Evolutionary conservation across 208 protist species (phyloP).

Genomic region (Crithidia sp.): DNA sequence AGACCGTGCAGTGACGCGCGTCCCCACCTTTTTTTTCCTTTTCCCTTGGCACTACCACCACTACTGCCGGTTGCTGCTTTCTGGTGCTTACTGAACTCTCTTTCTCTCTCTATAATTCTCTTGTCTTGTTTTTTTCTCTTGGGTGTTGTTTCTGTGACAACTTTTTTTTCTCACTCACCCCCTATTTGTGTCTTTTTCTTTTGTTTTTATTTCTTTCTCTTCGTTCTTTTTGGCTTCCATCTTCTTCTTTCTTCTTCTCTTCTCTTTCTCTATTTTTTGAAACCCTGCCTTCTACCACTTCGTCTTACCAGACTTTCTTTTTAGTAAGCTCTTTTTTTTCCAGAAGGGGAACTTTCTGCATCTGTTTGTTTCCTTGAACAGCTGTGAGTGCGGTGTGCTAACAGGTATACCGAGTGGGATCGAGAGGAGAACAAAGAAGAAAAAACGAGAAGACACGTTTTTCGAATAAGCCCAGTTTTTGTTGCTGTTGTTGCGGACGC

Average conservation of each 20-base stretch:
- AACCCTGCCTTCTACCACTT: neutral
- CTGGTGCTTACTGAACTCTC: neutral
- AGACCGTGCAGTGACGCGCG: neutral
- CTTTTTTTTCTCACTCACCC: neutral
- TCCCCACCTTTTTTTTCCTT: neutral
- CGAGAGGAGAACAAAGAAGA: no score
- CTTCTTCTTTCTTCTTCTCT: neutral
- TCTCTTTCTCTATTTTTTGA: slow-evolving; percentile 2
- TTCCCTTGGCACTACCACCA: neutral
- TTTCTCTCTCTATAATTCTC: neutral
- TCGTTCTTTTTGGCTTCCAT: neutral
- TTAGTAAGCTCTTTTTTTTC: no score
- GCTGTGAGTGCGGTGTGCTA: no score
- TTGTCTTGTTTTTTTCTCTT: neutral
- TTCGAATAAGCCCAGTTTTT: no score
- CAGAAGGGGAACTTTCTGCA: no score
- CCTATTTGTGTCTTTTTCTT: neutral
- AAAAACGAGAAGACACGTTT: no score
- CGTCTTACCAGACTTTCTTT: no score
- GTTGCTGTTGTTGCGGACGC: no score
- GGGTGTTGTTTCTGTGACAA: neutral
- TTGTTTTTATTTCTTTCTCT: slow-evolving; percentile 12
- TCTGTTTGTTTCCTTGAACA: no score
- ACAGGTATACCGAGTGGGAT: no score
- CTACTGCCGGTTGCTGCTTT: neutral